Evolutionary conservation across 371 early-diverging fungal genomes (phyloP), one percentile per base, ranked within the genome.

Genomic region (Zopfochytrium polystomum): DNA sequence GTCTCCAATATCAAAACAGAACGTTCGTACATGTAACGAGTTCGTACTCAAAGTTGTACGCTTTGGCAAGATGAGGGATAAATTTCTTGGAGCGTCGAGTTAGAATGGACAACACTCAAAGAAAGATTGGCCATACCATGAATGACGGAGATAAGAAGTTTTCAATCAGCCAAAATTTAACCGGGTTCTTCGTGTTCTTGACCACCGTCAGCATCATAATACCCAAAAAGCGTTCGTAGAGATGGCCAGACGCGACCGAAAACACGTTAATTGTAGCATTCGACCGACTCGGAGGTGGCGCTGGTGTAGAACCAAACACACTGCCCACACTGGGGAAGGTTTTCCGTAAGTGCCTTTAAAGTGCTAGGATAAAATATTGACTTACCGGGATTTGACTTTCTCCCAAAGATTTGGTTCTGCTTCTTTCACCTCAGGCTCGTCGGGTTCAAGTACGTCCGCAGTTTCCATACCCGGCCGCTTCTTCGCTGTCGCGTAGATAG

Each of bases 101-200:
- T 13, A 42, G 13, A 52, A 52, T 52, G 5, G 31, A 9, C 13
- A 9, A 9, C 20, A 31, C 6, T 20, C 34, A 30, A 29, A 13
- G 29, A 44, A 18, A 25, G 7, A 62, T 30, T 20, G 53, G 1
- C 33, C 56, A 54, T 73, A 84, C 87, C 80, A 90, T 93, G 78
- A 95, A 95, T 1, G 87, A 84, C 1, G 97, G 96, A 1, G 94
- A 93, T 65, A 95, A 74, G 67, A 97, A 97, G 79, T 95, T 92
- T 66, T 92, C 93, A 68, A 97, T 93, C 64, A 97, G 85, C 96
- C 96, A 95, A 67, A 97, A 95, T 73, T 94, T 97, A 55, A 95
- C 95, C 0, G 85, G 83, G 51, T 85, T 88, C 11, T 89, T 65
- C 0, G 96, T 94, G 62, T 90, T 86, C 63, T 84, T 80, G 73